phyloP scores from a whole-genome alignment of 1,284 basidiomycete species.

The Amylostereum areolatum region DNA sequence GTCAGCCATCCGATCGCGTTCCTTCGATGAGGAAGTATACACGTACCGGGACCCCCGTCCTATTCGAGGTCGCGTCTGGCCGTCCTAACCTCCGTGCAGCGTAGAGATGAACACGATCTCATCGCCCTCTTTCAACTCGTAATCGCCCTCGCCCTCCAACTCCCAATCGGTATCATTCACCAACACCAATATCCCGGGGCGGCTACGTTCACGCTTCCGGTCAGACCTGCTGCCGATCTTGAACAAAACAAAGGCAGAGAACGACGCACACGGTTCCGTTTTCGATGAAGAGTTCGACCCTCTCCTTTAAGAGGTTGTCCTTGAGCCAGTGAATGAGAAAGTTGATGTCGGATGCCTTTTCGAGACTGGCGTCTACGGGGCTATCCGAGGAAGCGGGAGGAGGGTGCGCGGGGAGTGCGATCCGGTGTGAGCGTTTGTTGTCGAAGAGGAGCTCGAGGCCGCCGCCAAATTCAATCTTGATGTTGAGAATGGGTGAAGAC shows the following conservation, averaged over 20 bases:
- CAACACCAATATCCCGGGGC: conserved; percentile 92
- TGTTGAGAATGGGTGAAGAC: conserved; percentile 3
- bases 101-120: conserved; percentile 97
- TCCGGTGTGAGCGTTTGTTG: conserved; percentile 55
- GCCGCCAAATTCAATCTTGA: conserved; percentile 71
- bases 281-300: conserved; percentile 88
- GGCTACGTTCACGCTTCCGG: conserved; percentile 39
- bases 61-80: not conserved
- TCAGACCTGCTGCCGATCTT: conserved; percentile 1
- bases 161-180: conserved; percentile 99
- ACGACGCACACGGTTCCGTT: conserved; percentile 78
- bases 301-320: conserved; percentile 75
- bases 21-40: too few relatives aligned
- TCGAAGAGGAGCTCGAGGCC: conserved; percentile 81
- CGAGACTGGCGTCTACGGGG: conserved; percentile 13
- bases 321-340: conserved; percentile 80
- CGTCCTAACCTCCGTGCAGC: conserved; percentile 72
- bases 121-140: conserved; percentile 74
- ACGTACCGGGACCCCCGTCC: too few relatives aligned
- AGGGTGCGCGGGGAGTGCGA: conserved; percentile 52
- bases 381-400: conserved; percentile 13
- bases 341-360: conserved; percentile 57
- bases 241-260: not conserved
- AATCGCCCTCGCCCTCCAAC: conserved; percentile 91
- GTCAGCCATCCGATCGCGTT: too few relatives aligned